These are phyloP conservation scores for Suillus occidentalis DNA, from an alignment of 768 basidiomycete genomes.

Conservation along the genomic window DNA sequence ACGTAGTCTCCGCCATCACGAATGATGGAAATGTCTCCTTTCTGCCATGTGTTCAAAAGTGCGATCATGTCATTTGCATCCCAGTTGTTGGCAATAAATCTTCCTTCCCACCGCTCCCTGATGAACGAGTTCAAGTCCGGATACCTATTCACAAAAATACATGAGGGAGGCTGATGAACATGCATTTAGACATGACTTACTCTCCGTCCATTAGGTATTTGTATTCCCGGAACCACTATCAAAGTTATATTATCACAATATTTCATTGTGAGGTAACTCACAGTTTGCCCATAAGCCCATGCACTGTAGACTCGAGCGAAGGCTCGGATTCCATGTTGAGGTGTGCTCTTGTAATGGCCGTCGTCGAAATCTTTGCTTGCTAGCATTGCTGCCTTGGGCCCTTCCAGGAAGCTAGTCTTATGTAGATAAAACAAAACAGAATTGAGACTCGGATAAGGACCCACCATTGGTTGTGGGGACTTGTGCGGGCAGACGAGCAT, in stretches of 20 bases:
- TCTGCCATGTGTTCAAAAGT: conserved; percentile 51
- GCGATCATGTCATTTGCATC: conserved; percentile 57
- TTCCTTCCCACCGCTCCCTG: conserved; percentile 50
- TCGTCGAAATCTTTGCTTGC: conserved; percentile 55
- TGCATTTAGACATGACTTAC: conserved; percentile 25
- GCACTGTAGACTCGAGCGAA: conserved; percentile 57
- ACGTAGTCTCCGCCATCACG: conserved; percentile 45
- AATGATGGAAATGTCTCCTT: conserved; percentile 50
- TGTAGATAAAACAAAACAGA: not conserved
- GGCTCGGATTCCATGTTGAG: conserved; percentile 53
- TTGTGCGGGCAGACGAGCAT: conserved; percentile 57
- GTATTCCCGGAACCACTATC: conserved; percentile 57
- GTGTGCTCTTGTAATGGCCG: conserved; percentile 50
- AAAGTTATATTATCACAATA: not conserved
- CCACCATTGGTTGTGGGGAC: conserved; percentile 56
- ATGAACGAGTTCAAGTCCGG: conserved; percentile 50
- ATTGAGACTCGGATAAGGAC: not conserved
- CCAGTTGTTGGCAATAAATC: conserved; percentile 41
- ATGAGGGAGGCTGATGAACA: not conserved
- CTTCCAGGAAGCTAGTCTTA: conserved; percentile 54
- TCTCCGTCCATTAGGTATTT: conserved; percentile 42
- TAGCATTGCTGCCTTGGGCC: conserved; percentile 53
- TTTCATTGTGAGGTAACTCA: conserved; percentile 23
- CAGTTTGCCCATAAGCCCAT: conserved; percentile 62
- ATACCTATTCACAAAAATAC: conserved; percentile 34